Base-by-base conservation (phyloP, 169 alveolate species). In the Eimeria maxima region DNA sequence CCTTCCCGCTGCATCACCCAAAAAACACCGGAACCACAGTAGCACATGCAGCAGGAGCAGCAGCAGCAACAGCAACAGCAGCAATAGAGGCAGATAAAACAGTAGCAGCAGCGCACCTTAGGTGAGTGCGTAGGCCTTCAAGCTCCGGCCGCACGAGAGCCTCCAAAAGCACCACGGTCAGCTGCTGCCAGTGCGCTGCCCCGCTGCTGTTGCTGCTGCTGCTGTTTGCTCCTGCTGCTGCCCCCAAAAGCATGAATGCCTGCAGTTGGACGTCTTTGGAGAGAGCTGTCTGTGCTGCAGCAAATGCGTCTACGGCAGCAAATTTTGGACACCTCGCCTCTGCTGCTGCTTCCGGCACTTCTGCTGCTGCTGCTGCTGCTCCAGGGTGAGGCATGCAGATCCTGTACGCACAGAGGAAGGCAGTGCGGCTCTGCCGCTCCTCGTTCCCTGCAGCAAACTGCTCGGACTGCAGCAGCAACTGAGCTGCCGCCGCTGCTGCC, bases 401-500 rank as follows among this genome's bases (percentile, higher is more conserved):
- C 27, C 87, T 76, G n/a, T 38, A 76, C 1, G 60, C 87, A 3
- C 87, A 76, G n/a, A 76, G 60, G 87, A 76, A 76, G 20, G 87
- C 87, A 0, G 87, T 76, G 87, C 87, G 87, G 87, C 63, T 76
- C 60, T 38, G 87, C 27, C 87, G 50, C 63, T 76, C 87, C n/a
- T 76, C 38, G 13, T 1, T 24, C 11, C 47, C 87, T 38, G 87
- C 87, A 76, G 87, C 87, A 76, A 33, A 76, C 63, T 33, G 60
- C 87, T 76, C 87, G 42, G 60, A 22, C 87, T 38, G 57, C 63
- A 76, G 14, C 87, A 76, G 63, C 87, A 76, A 13, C 87, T 76
- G 87, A 24, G 53, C 63, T 38, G 87, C 87, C 8, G 87, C 87
- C 13, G 87, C 60, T 44, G 50, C 87, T 33, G 57, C 87, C 16